A percentile compares a stretch with the other conserved stretches of the same genome.
Conservation (phyloP, 352 stramenopile genomes). For the Pythium brassicae region DNA sequence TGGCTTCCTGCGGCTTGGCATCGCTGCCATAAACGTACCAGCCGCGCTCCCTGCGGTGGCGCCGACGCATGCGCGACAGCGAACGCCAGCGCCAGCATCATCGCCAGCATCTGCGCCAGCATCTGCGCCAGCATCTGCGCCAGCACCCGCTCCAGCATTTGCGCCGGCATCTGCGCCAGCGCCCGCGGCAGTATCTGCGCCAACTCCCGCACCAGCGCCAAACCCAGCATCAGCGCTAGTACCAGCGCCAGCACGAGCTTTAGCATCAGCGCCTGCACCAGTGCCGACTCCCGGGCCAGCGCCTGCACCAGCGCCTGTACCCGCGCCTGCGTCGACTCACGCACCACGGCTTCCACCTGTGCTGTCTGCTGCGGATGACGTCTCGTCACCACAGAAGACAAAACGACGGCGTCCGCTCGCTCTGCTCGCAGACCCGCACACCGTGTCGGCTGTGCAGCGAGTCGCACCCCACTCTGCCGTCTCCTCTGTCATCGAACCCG, state of each 20-base stretch:
- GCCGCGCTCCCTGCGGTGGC: background rate
- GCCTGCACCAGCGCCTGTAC: background rate
- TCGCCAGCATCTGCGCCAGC: too few relatives aligned
- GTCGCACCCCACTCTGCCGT: too few relatives aligned
- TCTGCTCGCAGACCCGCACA: background rate
- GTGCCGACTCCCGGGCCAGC: background rate
- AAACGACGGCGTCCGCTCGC: background rate
- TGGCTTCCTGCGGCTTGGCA: background rate
- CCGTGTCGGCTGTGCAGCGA: too few relatives aligned
- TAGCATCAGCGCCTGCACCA: background rate
- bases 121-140: too few relatives aligned
- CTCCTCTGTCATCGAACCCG: too few relatives aligned
- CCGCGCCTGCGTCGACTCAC: background rate
- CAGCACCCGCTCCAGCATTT: background rate
- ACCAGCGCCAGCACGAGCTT: too few relatives aligned
- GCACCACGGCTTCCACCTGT: too few relatives aligned
- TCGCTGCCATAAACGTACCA: background rate
- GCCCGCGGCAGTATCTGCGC: too few relatives aligned
- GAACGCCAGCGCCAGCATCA: background rate
- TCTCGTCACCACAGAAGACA: background rate
- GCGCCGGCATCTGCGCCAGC: background rate
- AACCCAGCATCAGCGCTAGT: too few relatives aligned
- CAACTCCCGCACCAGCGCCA: too few relatives aligned
- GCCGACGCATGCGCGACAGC: too few relatives aligned
- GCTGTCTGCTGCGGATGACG: background rate